Conservation (phyloP, 345 rosid genomes). For the Aquilaria yunnanensis region DNA sequence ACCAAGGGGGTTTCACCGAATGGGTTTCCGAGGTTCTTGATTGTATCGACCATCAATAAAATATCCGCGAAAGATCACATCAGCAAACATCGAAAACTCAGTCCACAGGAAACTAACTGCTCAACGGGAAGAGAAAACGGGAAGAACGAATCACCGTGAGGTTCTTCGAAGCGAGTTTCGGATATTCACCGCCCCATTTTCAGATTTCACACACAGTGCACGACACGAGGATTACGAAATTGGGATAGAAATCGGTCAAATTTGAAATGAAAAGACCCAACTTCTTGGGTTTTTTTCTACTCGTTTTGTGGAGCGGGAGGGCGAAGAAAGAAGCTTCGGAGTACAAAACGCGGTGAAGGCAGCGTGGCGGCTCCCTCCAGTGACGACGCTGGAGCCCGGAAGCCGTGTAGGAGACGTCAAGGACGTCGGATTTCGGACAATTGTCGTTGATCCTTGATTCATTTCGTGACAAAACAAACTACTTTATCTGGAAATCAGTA, state of each 20-base stretch:
- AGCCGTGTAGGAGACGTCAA: too few species aligned
- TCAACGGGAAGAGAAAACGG: conserved; percentile 6
- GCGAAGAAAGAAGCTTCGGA: too few species aligned
- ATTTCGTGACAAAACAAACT: too few species aligned
- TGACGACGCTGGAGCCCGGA: too few species aligned
- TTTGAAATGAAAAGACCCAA: too few species aligned
- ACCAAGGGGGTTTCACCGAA: background rate
- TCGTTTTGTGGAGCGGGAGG: background rate
- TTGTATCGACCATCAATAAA: conserved; percentile 2
- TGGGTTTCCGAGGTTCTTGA: conserved; percentile 8
- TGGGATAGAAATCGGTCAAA: background rate
- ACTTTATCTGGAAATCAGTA: too few species aligned
- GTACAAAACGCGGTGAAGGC: too few species aligned
- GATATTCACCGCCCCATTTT: background rate
- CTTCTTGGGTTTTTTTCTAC: conserved; percentile 7
- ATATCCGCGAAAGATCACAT: conserved; percentile 1
- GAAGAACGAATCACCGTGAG: background rate
- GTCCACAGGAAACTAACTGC: background rate
- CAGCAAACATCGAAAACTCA: conserved; percentile 6
- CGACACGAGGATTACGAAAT: background rate
- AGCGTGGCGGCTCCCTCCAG: too few species aligned
- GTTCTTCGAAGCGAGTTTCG: background rate
- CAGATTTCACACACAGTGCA: background rate
- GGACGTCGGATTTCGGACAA: too few species aligned
- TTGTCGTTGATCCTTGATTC: too few species aligned